A percentile compares a stretch with the other conserved stretches of the same genome.
phyloP scores from a whole-genome alignment of 2,329 filamentous ascomycete genomes.

The Colletotrichum limetticola region DNA sequence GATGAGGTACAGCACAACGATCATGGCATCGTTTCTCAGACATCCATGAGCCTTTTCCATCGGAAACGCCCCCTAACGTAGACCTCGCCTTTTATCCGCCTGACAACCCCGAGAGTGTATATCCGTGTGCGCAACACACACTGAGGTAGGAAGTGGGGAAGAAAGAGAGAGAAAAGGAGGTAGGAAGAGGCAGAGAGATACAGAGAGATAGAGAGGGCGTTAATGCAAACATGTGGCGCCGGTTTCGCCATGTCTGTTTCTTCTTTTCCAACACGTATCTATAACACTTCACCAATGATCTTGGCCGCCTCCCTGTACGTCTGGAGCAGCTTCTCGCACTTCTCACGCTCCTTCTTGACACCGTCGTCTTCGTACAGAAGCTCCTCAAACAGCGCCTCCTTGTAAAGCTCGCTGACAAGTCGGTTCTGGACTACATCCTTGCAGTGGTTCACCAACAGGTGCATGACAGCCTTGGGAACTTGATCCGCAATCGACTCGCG shows the following conservation, averaged over 20 bases:
- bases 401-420: constrained; percentile 94
- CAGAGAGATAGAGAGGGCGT: not conserved
- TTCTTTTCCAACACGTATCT: constrained; percentile 44
- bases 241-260: constrained; percentile 9
- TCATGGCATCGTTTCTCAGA: not conserved
- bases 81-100: constrained; percentile 1
- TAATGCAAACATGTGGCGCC: constrained; percentile 15
- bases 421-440: constrained; percentile 98
- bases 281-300: constrained; percentile 96
- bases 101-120: constrained; percentile 11
- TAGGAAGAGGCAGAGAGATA: not conserved
- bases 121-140: not conserved
- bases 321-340: constrained; percentile 94
- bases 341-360: constrained; percentile 97
- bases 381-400: constrained; percentile 89
- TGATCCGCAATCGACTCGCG: constrained; percentile 98
- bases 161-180: not conserved
- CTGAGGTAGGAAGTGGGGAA: not conserved
- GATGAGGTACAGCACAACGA: not conserved
- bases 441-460: constrained; percentile 96
- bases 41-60: constrained; percentile 4
- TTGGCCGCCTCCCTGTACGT: constrained; percentile 98
- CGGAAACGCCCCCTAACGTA: constrained; percentile 2
- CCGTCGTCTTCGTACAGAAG: constrained; percentile 96
- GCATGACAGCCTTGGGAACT: constrained; percentile 99